These are phyloP conservation scores for Leishmania mexicana DNA, from an alignment of 208 protist genomes.

Conservation along the genomic window DNA sequence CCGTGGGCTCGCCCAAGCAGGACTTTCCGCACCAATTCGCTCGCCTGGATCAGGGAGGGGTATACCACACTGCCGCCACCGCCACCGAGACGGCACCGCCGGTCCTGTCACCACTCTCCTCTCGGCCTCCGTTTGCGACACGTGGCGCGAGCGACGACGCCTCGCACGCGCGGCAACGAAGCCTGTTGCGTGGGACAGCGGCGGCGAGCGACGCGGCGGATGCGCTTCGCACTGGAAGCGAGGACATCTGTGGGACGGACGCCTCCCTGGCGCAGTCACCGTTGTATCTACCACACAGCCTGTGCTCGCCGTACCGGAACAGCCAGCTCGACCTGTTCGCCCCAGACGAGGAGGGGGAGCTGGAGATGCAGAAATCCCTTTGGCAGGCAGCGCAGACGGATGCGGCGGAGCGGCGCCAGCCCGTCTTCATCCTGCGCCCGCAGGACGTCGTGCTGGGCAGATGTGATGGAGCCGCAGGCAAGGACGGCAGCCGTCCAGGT, in stretches of 20 bases:
- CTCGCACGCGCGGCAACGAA: neutral
- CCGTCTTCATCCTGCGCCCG: constrained; percentile 35
- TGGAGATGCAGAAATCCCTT: constrained; percentile 31
- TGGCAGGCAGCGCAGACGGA: constrained; percentile 36
- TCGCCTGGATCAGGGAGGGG: neutral
- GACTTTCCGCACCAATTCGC: neutral
- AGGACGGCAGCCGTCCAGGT: neutral
- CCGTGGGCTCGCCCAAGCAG: neutral
- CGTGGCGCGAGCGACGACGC: neutral
- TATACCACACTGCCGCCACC: neutral
- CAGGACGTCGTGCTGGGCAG: constrained; percentile 37
- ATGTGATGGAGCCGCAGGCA: neutral
- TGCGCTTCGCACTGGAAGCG: neutral
- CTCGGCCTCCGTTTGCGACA: neutral
- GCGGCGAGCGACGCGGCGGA: neutral
- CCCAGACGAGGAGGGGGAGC: constrained; percentile 29
- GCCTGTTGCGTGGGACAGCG: neutral
- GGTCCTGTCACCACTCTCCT: no score
- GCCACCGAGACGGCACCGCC: neutral
- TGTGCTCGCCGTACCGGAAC: neutral
- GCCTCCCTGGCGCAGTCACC: neutral
- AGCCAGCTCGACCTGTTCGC: constrained; percentile 41
- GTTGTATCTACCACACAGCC: neutral
- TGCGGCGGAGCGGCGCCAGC: constrained; percentile 37
- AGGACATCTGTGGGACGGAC: neutral